Percentiles rank a stretch among this genome's conserved stretches.
phyloP scores from a whole-genome alignment of 2,329 filamentous ascomycete species.

The Calonectria pseudoturangicola region DNA sequence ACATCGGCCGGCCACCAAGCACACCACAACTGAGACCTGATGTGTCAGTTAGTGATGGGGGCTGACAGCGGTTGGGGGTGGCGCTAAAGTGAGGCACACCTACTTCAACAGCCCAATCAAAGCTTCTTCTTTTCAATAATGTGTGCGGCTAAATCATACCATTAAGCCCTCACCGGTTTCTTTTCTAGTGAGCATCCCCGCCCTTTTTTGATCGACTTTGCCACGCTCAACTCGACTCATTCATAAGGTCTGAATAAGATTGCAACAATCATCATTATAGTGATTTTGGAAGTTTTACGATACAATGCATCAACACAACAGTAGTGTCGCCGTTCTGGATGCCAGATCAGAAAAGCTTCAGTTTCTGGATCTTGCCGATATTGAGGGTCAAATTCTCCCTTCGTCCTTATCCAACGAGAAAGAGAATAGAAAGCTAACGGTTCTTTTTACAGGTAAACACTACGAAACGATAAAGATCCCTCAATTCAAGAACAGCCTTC shows the following conservation, averaged over 20 bases:
- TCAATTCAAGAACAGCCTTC: conserved; percentile 23
- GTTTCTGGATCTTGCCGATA: conserved; percentile 10
- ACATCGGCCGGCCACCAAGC: not conserved
- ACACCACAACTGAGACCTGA: not conserved
- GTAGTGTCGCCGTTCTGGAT: conserved; percentile 29
- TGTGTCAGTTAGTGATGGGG: not conserved
- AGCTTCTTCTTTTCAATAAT: not conserved
- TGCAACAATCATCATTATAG: not conserved
- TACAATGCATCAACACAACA: not conserved
- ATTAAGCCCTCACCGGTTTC: not conserved
- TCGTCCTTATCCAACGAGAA: too few relatives aligned
- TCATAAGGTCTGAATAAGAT: not conserved
- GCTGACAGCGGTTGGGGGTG: not conserved
- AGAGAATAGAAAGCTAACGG: not conserved
- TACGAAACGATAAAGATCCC: conserved; percentile 19
- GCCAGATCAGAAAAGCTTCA: conserved; percentile 18
- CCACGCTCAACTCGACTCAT: not conserved
- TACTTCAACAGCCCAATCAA: not conserved
- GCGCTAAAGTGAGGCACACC: not conserved
- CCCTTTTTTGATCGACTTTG: not conserved
- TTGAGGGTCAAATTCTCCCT: conserved; percentile 11
- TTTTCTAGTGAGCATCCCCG: conserved; percentile 11
- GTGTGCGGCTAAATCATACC: not conserved
- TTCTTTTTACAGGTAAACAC: not conserved
- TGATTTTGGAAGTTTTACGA: not conserved